Conservation (phyloP, 805 yeast genomes). For the Candida railenensis region DNA sequence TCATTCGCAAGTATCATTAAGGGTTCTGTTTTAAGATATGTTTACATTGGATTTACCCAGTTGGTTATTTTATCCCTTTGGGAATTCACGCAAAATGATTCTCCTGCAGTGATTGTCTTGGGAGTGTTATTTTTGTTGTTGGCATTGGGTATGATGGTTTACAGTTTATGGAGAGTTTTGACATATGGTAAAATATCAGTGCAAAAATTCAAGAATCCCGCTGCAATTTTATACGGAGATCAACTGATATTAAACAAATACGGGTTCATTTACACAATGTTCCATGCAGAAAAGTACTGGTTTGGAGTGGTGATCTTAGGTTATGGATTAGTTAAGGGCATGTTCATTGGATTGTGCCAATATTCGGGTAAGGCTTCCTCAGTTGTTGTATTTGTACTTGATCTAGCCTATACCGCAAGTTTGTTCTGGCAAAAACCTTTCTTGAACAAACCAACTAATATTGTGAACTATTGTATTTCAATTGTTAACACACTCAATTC, state of each 20-base stretch:
- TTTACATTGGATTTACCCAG: conserved; percentile 84
- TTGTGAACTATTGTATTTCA: conserved; percentile 68
- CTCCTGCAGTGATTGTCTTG: conserved; percentile 83
- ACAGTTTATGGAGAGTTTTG: conserved; percentile 65
- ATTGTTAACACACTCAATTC: conserved; percentile 77
- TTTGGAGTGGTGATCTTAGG: conserved; percentile 67
- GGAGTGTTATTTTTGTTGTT: conserved; percentile 71
- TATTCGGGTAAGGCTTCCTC: conserved; percentile 80
- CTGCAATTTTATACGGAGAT: conserved; percentile 84
- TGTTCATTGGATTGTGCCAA: conserved; percentile 79
- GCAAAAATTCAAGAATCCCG: conserved; percentile 68
- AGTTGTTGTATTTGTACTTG: conserved; percentile 71
- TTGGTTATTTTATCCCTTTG: conserved; percentile 75
- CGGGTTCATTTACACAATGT: conserved; percentile 90
- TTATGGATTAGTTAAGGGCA: conserved; percentile 63
- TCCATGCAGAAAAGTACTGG: conserved; percentile 77
- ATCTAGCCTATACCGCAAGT: conserved; percentile 64
- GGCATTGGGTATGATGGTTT: conserved; percentile 57
- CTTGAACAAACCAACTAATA: conserved; percentile 79
- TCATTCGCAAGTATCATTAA: conserved; percentile 64
- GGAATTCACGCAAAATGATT: conserved; percentile 81
- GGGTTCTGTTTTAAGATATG: conserved; percentile 76
- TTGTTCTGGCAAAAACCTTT: conserved; percentile 70
- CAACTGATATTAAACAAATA: conserved; percentile 68
- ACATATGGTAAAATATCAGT: conserved; percentile 64